These are phyloP conservation scores for Jacaranda copaia DNA, from an alignment of 257 asterid species.

Conservation along the genomic window DNA sequence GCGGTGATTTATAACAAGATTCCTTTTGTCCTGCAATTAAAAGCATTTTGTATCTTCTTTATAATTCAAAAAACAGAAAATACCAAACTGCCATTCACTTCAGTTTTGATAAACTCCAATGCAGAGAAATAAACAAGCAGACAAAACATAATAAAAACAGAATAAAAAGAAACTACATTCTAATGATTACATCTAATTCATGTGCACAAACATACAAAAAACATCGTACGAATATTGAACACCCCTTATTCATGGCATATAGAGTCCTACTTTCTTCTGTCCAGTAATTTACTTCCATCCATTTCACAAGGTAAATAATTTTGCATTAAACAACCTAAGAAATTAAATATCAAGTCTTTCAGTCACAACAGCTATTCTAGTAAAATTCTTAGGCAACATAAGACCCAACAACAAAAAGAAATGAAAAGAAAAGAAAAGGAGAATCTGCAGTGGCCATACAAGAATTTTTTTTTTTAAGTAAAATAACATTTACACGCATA, in stretches of 20 bases:
- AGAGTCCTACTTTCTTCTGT: not conserved
- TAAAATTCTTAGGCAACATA: not conserved
- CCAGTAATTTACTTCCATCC: not conserved
- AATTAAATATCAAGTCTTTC: conserved; percentile 13
- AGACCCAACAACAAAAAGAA: conserved; percentile 9
- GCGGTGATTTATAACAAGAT: conserved; percentile 19
- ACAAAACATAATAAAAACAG: not conserved
- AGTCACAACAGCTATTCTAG: conserved; percentile 1
- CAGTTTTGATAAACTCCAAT: conserved; percentile 13
- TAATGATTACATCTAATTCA: conserved; percentile 8
- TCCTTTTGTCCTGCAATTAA: conserved; percentile 14
- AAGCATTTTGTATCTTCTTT: conserved; percentile 25
- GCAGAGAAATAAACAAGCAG: conserved; percentile 4
- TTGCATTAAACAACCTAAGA: conserved; percentile 11
- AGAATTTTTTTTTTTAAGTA: not conserved
- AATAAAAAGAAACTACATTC: conserved; percentile 17
- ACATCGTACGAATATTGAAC: not conserved
- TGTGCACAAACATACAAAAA: conserved; percentile 19
- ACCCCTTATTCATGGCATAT: not conserved
- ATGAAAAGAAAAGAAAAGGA: not conserved
- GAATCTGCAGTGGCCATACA: not conserved
- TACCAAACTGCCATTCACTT: conserved; percentile 15
- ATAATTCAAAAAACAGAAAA: conserved; percentile 10
- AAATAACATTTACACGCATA: not conserved
- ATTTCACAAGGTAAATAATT: not conserved